Conservation (phyloP, 495 filamentous ascomycete genomes). For the Neurospora pannonica region DNA sequence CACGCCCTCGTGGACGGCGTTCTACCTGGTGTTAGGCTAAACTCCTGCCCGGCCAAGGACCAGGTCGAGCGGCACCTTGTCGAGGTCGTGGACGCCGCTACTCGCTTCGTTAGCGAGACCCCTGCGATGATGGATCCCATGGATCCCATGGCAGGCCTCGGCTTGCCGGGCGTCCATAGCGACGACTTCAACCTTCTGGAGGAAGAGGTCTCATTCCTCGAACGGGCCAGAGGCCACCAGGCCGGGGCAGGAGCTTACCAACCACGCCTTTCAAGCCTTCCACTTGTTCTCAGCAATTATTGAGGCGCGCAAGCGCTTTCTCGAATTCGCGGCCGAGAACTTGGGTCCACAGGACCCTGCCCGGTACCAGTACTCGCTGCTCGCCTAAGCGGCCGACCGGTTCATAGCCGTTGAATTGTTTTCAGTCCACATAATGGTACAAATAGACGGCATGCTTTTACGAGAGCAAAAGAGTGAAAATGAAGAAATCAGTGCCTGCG, state of each 20-base stretch:
- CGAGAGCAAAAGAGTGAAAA: no score
- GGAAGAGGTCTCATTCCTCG: not conserved
- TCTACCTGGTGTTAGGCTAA: not conserved
- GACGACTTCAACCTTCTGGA: not conserved
- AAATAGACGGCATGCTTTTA: no score
- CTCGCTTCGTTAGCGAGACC: not conserved
- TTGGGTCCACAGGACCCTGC: no score
- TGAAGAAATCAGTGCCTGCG: no score
- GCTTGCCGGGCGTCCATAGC: not conserved
- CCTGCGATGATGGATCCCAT: not conserved
- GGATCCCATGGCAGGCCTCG: not conserved
- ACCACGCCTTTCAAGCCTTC: not conserved
- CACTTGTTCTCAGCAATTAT: not conserved
- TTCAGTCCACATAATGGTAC: no score
- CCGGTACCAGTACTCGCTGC: not conserved
- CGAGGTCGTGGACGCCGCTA: not conserved
- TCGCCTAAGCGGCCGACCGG: not conserved
- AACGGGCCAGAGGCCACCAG: not conserved
- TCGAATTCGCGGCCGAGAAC: no score
- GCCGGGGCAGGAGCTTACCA: no score
- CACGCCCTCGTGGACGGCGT: not conserved
- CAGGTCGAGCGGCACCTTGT: not conserved
- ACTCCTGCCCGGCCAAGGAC: not conserved
- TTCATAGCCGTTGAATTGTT: no score
- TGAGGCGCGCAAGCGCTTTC: not conserved